Conservation (phyloP, 257 asterid species). For the Forsythia viridissima region DNA sequence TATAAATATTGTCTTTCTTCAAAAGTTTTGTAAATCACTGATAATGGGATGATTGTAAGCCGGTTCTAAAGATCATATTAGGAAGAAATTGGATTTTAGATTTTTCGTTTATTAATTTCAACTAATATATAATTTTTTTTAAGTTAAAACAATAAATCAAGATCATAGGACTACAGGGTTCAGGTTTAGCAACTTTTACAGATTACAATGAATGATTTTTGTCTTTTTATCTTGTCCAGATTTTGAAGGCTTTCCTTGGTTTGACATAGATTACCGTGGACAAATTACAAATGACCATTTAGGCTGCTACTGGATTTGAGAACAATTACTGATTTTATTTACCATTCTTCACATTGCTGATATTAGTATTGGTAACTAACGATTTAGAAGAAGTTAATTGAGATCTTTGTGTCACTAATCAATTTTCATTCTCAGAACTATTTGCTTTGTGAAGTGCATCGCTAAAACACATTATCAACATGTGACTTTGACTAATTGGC, state of each 20-base stretch:
- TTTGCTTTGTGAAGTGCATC: neutral
- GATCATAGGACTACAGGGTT: neutral
- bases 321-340: neutral
- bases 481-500: neutral
- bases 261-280: no score
- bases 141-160: neutral
- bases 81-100: no score
- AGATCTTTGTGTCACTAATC: neutral
- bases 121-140: no score
- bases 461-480: neutral
- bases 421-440: neutral
- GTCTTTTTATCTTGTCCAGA: no score
- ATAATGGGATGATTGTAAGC: neutral
- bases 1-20: neutral
- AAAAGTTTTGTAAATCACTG: neutral
- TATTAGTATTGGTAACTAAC: neutral
- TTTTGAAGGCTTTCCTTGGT: no score
- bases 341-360: neutral
- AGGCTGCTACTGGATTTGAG: neutral
- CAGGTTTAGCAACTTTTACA: neutral
- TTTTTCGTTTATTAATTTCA: no score
- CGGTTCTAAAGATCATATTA: neutral
- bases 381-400: neutral
- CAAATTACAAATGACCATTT: neutral
- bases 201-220: neutral